Base-by-base conservation (phyloP, 257 asterid species). In the Plantago major region DNA sequence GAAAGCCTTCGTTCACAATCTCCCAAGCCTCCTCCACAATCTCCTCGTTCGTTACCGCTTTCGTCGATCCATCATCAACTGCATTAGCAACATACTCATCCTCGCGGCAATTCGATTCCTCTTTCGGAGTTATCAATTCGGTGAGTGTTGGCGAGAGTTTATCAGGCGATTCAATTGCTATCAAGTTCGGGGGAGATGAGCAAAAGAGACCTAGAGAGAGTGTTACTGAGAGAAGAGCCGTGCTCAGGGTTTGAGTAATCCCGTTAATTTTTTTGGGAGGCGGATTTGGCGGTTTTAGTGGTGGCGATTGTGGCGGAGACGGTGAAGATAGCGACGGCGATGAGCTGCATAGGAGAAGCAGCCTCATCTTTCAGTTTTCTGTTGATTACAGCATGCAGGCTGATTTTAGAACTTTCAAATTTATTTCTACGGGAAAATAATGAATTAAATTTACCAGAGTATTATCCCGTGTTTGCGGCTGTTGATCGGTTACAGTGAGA, bases 1-100 rank as follows among this genome's bases (percentile, higher is more conserved):
- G 81, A 57, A 76, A 92, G 70, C 90, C 77, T 10, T 92, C 99
- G 55, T 89, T 83, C 48, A 92, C 97, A 71, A 92, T 77, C 74
- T 89, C 81, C 99, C 99, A 92, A 11, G 96, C 97, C 76, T 92
- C 99, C 63, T 83, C 87, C 64, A 89, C 99, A 46, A 92, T 76
- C 68, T 79, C 84, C 74, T 84, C 91, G 64, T 92, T 85, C 73
- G 89, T 81, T 77, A 72, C 88, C 58, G 42, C 60, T 43, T 73
- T 70, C 52, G 68, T 42, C 64, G 56, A 28, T 40, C 60, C 62
- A 71, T 57, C 79, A 53, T 68, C 77, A 18, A 5, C 16, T 13
- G 7, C 17, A 50, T 11, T 52, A 68, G 10, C 52, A 18, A 73
- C 68, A 33, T 48, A 72, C 46, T 65, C 84, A 13, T 82, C 87